Conservation (phyloP, 2,329 filamentous ascomycete species). For the Plectosphaerella cucumerina region DNA sequence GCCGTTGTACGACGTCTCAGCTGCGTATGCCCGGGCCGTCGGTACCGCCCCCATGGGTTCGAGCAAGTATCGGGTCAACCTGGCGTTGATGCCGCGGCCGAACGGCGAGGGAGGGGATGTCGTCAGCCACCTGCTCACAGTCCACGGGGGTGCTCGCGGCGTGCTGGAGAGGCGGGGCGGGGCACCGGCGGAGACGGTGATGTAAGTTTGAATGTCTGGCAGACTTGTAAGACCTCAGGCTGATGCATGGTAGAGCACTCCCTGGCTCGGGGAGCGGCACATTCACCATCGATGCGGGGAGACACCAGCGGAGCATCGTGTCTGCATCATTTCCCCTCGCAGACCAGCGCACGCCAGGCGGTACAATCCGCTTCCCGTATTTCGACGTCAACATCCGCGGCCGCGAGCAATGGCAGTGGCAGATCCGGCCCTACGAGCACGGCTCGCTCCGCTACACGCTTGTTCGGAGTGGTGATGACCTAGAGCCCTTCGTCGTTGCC, state of each 20-base stretch:
- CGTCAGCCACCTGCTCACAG: slow-evolving; percentile 10
- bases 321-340: slow-evolving; percentile 1
- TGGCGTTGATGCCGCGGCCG: slow-evolving; percentile 9
- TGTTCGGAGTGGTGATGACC: neutral
- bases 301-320: neutral
- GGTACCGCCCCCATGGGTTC: slow-evolving; percentile 6
- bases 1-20: slow-evolving; percentile 11
- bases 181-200: neutral
- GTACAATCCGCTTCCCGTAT: slow-evolving; percentile 4
- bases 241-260: neutral
- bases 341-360: neutral
- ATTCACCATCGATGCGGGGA: slow-evolving; percentile 1
- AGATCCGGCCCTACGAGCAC: slow-evolving; percentile 4
- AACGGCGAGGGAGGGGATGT: slow-evolving; percentile 10
- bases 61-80: slow-evolving; percentile 9
- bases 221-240: neutral
- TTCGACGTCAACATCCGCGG: neutral
- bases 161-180: neutral
- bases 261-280: neutral
- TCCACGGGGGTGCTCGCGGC: neutral
- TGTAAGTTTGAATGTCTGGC: neutral
- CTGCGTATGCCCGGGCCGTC: slow-evolving; percentile 4
- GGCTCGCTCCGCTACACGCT: slow-evolving; percentile 9
- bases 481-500: slow-evolving; percentile 4
- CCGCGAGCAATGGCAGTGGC: slow-evolving; percentile 6